Conservation (phyloP, 2,329 filamentous ascomycete species). For the Aspergillus sp. region DNA sequence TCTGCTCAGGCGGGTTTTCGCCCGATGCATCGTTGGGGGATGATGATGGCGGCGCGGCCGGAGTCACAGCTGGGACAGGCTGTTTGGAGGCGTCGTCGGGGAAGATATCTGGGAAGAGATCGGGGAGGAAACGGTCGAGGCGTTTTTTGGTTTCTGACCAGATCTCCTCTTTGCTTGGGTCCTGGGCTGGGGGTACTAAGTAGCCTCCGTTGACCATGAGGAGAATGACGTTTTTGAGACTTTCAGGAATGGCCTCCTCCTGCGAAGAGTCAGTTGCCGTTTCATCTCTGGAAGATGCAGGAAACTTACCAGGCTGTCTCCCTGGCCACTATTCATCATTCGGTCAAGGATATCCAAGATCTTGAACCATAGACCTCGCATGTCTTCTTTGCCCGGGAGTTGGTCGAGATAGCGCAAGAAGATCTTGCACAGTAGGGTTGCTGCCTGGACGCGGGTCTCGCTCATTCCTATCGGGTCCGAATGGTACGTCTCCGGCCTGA, state of each 20-base stretch:
- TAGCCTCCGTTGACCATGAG: slow-evolving; percentile 90
- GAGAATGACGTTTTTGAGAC: slow-evolving; percentile 87
- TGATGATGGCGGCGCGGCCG: too few relatives aligned
- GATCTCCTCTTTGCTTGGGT: slow-evolving; percentile 42
- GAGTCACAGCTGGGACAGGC: too few relatives aligned
- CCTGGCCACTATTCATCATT: slow-evolving; percentile 89
- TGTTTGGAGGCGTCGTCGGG: too few relatives aligned
- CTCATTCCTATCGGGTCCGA: slow-evolving; percentile 88
- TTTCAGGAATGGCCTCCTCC: slow-evolving; percentile 93
- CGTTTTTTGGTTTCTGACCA: slow-evolving; percentile 55
- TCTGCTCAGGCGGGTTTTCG: too few relatives aligned
- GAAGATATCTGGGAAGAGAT: slow-evolving; percentile 51
- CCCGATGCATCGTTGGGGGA: too few relatives aligned
- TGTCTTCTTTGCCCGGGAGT: slow-evolving; percentile 74
- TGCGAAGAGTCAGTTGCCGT: slow-evolving; percentile 26
- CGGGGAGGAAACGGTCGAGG: slow-evolving; percentile 51
- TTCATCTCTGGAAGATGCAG: slow-evolving; percentile 6
- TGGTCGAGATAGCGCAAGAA: slow-evolving; percentile 88
- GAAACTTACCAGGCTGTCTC: slow-evolving; percentile 67
- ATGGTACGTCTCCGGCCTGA: slow-evolving; percentile 92
- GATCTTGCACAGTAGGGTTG: slow-evolving; percentile 85
- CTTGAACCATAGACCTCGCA: slow-evolving; percentile 83
- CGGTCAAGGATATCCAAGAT: slow-evolving; percentile 93
- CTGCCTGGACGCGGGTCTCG: slow-evolving; percentile 84
- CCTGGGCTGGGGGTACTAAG: slow-evolving; percentile 57